Evolutionary conservation across 2,329 filamentous ascomycete genomes (phyloP).

Genomic region (Claviceps purpurea): DNA sequence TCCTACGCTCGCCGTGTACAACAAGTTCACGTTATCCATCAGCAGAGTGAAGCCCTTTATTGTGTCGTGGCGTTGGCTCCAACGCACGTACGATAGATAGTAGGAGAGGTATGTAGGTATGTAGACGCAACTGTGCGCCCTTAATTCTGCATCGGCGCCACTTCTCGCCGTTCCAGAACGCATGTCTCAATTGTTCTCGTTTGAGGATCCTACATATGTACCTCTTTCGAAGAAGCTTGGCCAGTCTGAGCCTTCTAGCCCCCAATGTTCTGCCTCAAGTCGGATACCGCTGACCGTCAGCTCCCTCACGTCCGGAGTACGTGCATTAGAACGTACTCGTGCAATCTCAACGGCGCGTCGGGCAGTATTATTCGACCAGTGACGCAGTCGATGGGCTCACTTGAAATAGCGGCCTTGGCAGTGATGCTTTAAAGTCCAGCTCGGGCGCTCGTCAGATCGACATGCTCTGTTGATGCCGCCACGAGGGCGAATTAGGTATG

Average conservation of each 20-base stretch:
- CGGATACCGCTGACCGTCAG: background rate
- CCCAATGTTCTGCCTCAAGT: background rate
- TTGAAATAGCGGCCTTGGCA: background rate
- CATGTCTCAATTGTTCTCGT: background rate
- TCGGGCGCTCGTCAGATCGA: background rate
- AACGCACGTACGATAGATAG: too few relatives aligned
- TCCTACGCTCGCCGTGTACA: too few relatives aligned
- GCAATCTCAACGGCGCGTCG: background rate
- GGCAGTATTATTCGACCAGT: background rate
- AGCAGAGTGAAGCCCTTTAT: too few relatives aligned
- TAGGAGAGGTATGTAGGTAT: too few relatives aligned
- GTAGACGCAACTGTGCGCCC: too few relatives aligned
- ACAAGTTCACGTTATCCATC: too few relatives aligned
- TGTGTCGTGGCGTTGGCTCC: too few relatives aligned
- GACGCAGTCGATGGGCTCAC: background rate
- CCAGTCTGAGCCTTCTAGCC: background rate
- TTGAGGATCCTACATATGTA: background rate
- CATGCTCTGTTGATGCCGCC: background rate
- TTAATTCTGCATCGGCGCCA: conserved; percentile 1
- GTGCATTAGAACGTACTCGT: background rate
- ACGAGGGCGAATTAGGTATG: background rate
- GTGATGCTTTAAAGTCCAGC: background rate
- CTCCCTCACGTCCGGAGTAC: background rate
- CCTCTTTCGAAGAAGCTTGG: background rate
- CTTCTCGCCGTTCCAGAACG: background rate